Conservation (phyloP, 163 green algal species). For the Scenedesmus sp. region DNA sequence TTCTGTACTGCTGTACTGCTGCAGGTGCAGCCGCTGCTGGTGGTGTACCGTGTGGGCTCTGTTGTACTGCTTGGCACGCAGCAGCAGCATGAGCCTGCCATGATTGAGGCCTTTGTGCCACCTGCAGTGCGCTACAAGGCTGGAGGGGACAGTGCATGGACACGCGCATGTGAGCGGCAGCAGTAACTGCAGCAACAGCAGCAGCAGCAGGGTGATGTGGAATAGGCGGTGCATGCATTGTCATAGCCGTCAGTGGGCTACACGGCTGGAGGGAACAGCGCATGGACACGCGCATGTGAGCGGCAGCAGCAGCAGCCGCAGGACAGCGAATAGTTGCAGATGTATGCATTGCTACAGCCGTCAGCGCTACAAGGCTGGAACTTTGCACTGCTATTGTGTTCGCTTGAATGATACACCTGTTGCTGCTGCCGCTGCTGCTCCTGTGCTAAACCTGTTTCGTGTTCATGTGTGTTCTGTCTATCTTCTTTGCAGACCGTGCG, state of each 20-base stretch:
- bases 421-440: not conserved
- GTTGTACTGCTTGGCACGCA: not conserved
- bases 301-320: not conserved
- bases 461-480: no score
- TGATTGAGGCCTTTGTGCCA: slow-evolving; percentile 3
- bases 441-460: no score
- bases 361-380: no score
- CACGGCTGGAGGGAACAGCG: not conserved
- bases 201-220: not conserved
- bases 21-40: slow-evolving; percentile 22
- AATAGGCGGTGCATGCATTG: not conserved
- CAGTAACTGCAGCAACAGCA: not conserved
- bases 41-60: slow-evolving; percentile 22
- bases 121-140: slow-evolving; percentile 21
- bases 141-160: slow-evolving; percentile 22
- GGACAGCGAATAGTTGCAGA: no score
- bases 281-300: not conserved
- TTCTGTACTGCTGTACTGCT: not conserved
- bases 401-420: not conserved
- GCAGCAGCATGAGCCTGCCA: not conserved
- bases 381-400: not conserved
- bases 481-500: not conserved
- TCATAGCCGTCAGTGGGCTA: no score
- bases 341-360: no score
- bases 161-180: not conserved